Conservation (phyloP, 1,284 basidiomycete genomes). For the Ganoderma boninense region DNA sequence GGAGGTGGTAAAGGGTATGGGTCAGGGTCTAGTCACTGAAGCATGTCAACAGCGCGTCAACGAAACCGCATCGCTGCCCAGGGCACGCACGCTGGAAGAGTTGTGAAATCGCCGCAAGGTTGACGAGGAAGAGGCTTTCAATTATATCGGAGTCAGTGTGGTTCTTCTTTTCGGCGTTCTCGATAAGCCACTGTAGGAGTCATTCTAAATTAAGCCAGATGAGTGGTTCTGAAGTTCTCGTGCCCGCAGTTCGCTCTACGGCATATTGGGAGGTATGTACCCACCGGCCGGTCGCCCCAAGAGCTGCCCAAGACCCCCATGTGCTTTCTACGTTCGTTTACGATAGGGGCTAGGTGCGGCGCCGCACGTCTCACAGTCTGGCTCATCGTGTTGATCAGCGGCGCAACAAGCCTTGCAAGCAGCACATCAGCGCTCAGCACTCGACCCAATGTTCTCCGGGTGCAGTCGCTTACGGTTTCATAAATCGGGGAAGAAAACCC, state of each 20-base stretch:
- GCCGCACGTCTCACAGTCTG: neutral
- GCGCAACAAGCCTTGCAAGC: neutral
- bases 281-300: neutral
- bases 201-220: neutral
- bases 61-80: neutral
- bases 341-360: neutral
- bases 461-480: too few species aligned
- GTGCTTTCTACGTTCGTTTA: neutral
- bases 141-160: neutral
- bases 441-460: too few species aligned
- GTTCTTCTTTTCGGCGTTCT: neutral
- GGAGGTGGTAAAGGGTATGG: slow-evolving; percentile 50
- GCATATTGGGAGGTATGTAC: neutral
- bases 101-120: slow-evolving; percentile 24
- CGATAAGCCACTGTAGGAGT: neutral
- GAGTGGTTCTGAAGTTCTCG: neutral
- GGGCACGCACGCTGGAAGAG: neutral
- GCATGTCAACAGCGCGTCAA: neutral
- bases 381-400: neutral
- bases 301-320: neutral
- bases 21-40: slow-evolving; percentile 29
- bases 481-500: too few species aligned
- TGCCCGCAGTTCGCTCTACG: neutral
- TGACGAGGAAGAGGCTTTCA: neutral
- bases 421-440: too few species aligned